Evolutionary conservation across 345 rosid species (phyloP).

Genomic region (Pistacia atlantica): DNA sequence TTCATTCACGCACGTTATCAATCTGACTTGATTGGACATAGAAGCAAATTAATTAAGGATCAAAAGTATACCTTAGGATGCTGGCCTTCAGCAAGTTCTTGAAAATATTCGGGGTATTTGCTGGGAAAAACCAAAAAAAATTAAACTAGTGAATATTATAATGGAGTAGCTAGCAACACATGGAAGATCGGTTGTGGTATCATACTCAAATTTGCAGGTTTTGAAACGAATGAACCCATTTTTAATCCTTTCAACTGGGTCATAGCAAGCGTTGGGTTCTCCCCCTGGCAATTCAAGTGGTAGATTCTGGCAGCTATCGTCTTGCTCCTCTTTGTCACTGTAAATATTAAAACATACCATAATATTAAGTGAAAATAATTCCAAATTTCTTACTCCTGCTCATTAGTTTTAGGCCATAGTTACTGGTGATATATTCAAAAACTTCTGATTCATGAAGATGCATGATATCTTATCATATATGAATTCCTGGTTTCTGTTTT

Average conservation of each 20-base stretch:
- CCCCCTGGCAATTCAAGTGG: no score
- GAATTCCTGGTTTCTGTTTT: no score
- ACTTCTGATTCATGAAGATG: no score
- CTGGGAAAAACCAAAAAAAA: not conserved
- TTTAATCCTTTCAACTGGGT: conserved; percentile 1
- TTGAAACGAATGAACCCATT: conserved; percentile 26
- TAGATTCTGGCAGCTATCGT: no score
- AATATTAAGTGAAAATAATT: no score
- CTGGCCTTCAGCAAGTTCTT: conserved; percentile 13
- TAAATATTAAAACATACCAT: not conserved
- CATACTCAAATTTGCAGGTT: conserved; percentile 22
- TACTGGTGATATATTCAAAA: no score
- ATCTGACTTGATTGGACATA: not conserved
- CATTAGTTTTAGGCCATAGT: no score
- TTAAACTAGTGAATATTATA: no score
- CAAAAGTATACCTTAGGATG: conserved; percentile 22
- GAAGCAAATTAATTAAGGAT: not conserved
- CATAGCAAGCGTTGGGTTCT: not conserved
- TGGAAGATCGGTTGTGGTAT: not conserved
- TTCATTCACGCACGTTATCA: not conserved
- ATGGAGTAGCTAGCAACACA: not conserved
- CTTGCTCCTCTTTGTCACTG: conserved; percentile 10
- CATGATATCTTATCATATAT: no score
- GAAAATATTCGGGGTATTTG: conserved; percentile 8
- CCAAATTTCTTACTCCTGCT: no score